These are phyloP conservation scores for Metschnikowia sp. DNA, from an alignment of 805 yeast species.

Conservation along the genomic window DNA sequence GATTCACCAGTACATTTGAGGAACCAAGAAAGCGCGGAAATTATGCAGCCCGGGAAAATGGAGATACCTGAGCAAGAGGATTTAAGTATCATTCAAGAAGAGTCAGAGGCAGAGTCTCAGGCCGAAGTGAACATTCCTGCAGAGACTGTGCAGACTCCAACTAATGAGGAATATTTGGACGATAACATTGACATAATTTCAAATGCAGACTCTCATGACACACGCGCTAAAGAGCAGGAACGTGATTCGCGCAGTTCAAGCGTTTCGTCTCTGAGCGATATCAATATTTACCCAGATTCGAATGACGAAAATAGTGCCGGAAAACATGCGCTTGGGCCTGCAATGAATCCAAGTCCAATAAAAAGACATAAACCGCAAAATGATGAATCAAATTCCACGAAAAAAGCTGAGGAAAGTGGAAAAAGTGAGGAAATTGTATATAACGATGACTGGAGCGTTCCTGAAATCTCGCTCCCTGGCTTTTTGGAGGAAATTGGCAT, in stretches of 20 bases:
- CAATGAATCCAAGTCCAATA: constrained; percentile 10
- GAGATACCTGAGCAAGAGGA: neutral
- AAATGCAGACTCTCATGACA: neutral
- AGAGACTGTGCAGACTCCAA: constrained; percentile 2
- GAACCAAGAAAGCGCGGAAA: neutral
- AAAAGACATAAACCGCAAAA: constrained; percentile 4
- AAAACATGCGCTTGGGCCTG: constrained; percentile 10
- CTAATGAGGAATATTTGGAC: neutral
- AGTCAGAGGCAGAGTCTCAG: neutral
- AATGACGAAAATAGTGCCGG: neutral
- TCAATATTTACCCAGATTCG: neutral
- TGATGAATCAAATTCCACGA: neutral
- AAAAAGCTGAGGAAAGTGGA: neutral
- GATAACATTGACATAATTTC: neutral
- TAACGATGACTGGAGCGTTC: constrained; percentile 23
- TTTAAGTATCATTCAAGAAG: constrained; percentile 1
- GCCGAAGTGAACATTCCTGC: neutral
- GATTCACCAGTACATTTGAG: neutral
- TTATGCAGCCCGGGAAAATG: neutral
- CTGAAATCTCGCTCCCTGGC: constrained; percentile 33
- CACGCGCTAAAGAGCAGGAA: neutral
- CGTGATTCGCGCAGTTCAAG: neutral
- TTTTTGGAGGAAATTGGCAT: constrained; percentile 41
- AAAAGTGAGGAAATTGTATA: constrained; percentile 1
- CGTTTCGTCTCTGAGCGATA: constrained; percentile 2